Evolutionary conservation across 495 filamentous ascomycete genomes (phyloP).

Genomic region (Xylaria bambusicola): DNA sequence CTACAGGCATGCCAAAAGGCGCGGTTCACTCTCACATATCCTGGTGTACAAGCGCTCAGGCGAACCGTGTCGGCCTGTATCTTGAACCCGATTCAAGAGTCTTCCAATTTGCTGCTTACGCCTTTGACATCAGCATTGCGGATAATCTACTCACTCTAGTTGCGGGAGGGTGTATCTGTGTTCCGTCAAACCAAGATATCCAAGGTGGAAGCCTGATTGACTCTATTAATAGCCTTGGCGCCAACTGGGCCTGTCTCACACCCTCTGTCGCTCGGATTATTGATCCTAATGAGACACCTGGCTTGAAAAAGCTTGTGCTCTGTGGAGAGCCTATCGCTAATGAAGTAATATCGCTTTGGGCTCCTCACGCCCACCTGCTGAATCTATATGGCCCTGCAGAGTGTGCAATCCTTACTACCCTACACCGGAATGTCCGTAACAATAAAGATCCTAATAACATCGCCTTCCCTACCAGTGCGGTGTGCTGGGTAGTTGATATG

Average conservation of each 20-base stretch:
- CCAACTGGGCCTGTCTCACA: constrained; percentile 30
- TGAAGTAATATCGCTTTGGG: constrained; percentile 4
- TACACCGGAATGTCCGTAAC: constrained; percentile 16
- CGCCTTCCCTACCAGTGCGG: constrained; percentile 44
- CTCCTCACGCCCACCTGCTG: not conserved
- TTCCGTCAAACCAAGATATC: constrained; percentile 54
- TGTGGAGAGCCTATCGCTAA: constrained; percentile 24
- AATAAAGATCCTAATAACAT: constrained; percentile 46
- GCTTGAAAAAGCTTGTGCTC: constrained; percentile 29
- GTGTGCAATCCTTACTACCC: constrained; percentile 11
- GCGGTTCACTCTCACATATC: constrained; percentile 34
- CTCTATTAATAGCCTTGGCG: constrained; percentile 26
- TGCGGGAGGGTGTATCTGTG: constrained; percentile 62
- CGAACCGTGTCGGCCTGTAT: constrained; percentile 15
- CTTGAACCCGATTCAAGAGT: constrained; percentile 45
- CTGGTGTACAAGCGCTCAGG: not conserved
- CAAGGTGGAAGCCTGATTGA: constrained; percentile 36
- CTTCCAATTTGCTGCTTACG: constrained; percentile 60
- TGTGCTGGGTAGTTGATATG: constrained; percentile 46
- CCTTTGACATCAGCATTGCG: constrained; percentile 58
- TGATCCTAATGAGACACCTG: constrained; percentile 32
- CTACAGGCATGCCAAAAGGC: constrained; percentile 26
- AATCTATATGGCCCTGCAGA: constrained; percentile 11
- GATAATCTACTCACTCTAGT: constrained; percentile 58
- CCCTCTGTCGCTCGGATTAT: constrained; percentile 24